phyloP scores from a whole-genome alignment of 495 filamentous ascomycete species.

The Xylaria castorea region DNA sequence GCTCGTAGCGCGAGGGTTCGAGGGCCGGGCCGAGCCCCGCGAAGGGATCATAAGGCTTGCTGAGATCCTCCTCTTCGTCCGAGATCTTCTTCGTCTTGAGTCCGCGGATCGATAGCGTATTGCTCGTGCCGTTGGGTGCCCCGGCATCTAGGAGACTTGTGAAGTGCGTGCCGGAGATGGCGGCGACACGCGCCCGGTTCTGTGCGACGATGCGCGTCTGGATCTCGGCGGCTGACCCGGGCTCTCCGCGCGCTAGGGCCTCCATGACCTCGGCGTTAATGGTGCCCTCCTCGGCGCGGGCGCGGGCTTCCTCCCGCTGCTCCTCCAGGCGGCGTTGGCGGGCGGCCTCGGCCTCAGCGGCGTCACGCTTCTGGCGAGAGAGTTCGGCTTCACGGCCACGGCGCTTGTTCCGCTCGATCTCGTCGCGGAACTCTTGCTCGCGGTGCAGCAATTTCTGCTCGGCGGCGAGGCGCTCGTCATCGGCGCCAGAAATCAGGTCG shows the following conservation, averaged over 20 bases:
- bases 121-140: slow-evolving; percentile 40
- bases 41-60: slow-evolving; percentile 85
- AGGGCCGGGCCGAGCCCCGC: slow-evolving; percentile 75
- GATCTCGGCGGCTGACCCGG: slow-evolving; percentile 60
- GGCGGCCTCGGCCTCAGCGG: slow-evolving; percentile 58
- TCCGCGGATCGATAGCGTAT: slow-evolving; percentile 70
- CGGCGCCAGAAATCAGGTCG: slow-evolving; percentile 77
- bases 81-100: slow-evolving; percentile 65
- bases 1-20: slow-evolving; percentile 69
- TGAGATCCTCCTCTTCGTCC: slow-evolving; percentile 38
- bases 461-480: slow-evolving; percentile 65
- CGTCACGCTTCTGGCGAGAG: slow-evolving; percentile 43
- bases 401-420: slow-evolving; percentile 73
- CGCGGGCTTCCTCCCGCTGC: slow-evolving; percentile 60
- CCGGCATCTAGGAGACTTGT: slow-evolving; percentile 30
- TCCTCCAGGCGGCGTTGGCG: slow-evolving; percentile 66
- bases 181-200: slow-evolving; percentile 60
- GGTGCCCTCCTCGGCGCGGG: slow-evolving; percentile 55
- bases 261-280: slow-evolving; percentile 59
- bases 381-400: slow-evolving; percentile 67
- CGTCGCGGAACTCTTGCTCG: slow-evolving; percentile 70
- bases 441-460: slow-evolving; percentile 72
- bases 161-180: slow-evolving; percentile 33
- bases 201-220: slow-evolving; percentile 71
- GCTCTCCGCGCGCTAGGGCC: slow-evolving; percentile 53